A percentile compares a stretch with the other conserved stretches of the same genome.
Conservation (phyloP, 805 yeast species). For the Millerozyma acaciae region DNA sequence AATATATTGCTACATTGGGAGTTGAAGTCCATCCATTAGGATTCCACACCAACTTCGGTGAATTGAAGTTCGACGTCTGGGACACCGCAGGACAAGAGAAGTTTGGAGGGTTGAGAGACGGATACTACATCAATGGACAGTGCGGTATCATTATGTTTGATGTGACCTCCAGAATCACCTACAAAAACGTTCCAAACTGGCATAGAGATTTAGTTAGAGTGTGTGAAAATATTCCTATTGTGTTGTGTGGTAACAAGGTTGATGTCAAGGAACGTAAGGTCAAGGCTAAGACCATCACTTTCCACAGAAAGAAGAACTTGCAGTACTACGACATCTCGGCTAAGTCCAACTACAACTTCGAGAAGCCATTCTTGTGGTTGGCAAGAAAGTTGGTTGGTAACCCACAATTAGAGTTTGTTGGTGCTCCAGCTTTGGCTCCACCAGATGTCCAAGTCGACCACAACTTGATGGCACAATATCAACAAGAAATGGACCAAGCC, state of each 20-base stretch:
- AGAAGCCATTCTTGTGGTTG: constrained; percentile 99
- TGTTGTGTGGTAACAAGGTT: constrained; percentile 98
- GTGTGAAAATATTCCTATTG: constrained; percentile 99
- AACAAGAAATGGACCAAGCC: constrained; percentile 99
- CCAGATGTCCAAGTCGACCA: constrained; percentile 98
- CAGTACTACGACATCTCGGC: constrained; percentile 99
- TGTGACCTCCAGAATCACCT: constrained; percentile 98
- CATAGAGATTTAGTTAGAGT: constrained; percentile 99
- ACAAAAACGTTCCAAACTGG: constrained; percentile 99
- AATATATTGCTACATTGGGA: constrained; percentile 98
- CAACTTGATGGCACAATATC: constrained; percentile 95
- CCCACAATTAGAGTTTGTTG: constrained; percentile 97
- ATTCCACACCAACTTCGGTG: constrained; percentile 97
- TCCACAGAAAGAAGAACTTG: constrained; percentile 99
- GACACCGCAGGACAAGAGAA: constrained; percentile 99
- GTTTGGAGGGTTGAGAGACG: constrained; percentile 99
- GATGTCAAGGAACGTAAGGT: constrained; percentile 99
- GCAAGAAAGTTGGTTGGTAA: constrained; percentile 99
- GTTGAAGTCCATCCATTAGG: constrained; percentile 99
- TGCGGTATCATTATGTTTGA: constrained; percentile 99
- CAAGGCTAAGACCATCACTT: constrained; percentile 98
- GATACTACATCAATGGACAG: constrained; percentile 98
- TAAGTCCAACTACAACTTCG: constrained; percentile 98
- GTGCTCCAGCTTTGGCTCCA: constrained; percentile 99
- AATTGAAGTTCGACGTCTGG: constrained; percentile 98